These are phyloP conservation scores for Talaromyces trachyspermus DNA, from an alignment of 495 filamentous ascomycete species.

Conservation along the genomic window DNA sequence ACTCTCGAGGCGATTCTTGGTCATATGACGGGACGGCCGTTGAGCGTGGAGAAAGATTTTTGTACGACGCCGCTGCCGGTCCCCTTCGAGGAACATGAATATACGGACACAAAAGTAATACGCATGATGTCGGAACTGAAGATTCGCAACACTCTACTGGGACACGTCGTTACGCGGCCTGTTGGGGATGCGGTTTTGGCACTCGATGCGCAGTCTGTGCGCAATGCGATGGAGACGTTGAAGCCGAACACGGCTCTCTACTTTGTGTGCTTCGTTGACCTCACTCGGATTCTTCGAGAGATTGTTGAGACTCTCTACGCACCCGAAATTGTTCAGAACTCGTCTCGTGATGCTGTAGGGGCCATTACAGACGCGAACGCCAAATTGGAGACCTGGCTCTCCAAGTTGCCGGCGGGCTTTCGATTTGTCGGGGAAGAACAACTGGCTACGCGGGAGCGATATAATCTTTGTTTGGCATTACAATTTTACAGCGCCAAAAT, in stretches of 20 bases:
- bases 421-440: constrained; percentile 23
- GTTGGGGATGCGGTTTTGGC: background rate
- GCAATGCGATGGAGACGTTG: constrained; percentile 15
- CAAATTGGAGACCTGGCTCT: constrained; percentile 42
- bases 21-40: constrained; percentile 44
- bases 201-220: background rate
- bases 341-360: constrained; percentile 45
- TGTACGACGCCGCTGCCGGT: constrained; percentile 40
- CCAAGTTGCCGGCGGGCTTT: constrained; percentile 36
- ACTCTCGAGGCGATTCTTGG: constrained; percentile 38
- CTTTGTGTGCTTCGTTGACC: constrained; percentile 34
- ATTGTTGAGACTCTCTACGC: constrained; percentile 46
- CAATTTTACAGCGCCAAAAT: constrained; percentile 48
- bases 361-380: constrained; percentile 38
- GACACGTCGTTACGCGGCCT: constrained; percentile 1
- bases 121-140: constrained; percentile 24
- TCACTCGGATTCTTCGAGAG: constrained; percentile 40
- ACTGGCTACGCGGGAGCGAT: constrained; percentile 9
- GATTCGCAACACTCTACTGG: constrained; percentile 17
- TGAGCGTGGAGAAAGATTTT: constrained; percentile 33
- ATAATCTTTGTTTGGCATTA: constrained; percentile 32
- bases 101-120: constrained; percentile 15
- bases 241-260: constrained; percentile 31
- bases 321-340: constrained; percentile 37
- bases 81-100: constrained; percentile 35